These are phyloP conservation scores for Peribolospora baueri DNA, from an alignment of 768 basidiomycete genomes.

Conservation along the genomic window DNA sequence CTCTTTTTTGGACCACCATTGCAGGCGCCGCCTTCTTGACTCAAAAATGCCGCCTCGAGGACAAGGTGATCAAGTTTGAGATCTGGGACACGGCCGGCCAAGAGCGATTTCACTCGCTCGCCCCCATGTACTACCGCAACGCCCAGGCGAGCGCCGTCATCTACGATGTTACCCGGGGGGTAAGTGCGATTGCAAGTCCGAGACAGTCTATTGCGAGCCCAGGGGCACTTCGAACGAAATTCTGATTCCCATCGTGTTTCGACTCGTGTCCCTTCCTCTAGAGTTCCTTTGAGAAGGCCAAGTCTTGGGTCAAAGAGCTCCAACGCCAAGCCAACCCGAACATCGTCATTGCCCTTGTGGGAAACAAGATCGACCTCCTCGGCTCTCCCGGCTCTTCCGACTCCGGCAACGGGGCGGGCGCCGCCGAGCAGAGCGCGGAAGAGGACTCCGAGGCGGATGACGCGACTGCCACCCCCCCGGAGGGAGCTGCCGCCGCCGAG, in stretches of 20 bases:
- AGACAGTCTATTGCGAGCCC: background rate
- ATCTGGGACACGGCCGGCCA: slow-evolving; percentile 94
- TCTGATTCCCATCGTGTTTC: background rate
- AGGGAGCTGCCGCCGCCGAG: slow-evolving; percentile 19
- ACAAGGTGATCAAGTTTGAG: slow-evolving; percentile 39
- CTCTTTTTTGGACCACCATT: background rate
- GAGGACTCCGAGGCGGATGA: slow-evolving; percentile 78
- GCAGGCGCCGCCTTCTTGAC: slow-evolving; percentile 29
- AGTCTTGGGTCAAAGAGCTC: slow-evolving; percentile 98
- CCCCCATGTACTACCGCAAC: slow-evolving; percentile 95
- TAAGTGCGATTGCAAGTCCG: slow-evolving; percentile 4
- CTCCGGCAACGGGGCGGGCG: slow-evolving; percentile 2
- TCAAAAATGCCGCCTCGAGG: slow-evolving; percentile 84
- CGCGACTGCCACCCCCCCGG: slow-evolving; percentile 55
- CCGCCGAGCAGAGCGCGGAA: slow-evolving; percentile 20
- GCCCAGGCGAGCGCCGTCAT: slow-evolving; percentile 95
- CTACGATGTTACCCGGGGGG: slow-evolving; percentile 85
- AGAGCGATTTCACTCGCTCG: slow-evolving; percentile 74
- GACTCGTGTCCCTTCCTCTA: slow-evolving; percentile 4
- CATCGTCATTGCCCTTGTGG: slow-evolving; percentile 85
- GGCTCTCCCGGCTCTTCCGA: slow-evolving; percentile 5
- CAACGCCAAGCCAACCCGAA: slow-evolving; percentile 97
- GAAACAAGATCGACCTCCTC: slow-evolving; percentile 76
- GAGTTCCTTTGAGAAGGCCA: slow-evolving; percentile 86
- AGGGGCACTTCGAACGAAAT: background rate